phyloP scores from a whole-genome alignment of 352 stramenopile species.

The Phytophthora sojae region DNA sequence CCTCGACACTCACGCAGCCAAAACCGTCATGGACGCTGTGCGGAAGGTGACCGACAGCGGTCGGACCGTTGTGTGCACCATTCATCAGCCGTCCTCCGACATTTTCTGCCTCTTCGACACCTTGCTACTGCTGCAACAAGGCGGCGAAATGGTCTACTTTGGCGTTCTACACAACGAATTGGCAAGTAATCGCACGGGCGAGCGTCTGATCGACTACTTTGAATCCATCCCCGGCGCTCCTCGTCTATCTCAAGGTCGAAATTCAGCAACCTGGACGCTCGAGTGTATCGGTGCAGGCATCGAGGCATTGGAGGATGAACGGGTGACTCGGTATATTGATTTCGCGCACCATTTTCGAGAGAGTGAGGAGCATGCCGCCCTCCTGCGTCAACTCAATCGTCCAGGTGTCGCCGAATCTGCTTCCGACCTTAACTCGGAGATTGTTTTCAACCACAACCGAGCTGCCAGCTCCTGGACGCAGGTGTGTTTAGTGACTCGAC shows the following conservation, averaged over 20 bases:
- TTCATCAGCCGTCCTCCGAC: background rate
- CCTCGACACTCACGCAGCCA: background rate
- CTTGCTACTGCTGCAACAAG: background rate
- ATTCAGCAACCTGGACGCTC: background rate
- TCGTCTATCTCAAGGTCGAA: background rate
- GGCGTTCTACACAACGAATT: background rate
- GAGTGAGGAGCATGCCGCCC: background rate
- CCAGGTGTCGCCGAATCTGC: background rate
- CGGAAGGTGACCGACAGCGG: background rate
- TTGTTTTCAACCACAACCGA: slow-evolving; percentile 38
- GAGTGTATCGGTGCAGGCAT: background rate
- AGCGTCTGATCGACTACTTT: background rate
- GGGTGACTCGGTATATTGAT: background rate
- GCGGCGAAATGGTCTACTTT: background rate
- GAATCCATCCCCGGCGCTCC: background rate
- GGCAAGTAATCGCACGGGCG: background rate
- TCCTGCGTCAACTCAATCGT: background rate
- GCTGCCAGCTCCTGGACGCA: slow-evolving; percentile 44
- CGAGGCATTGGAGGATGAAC: background rate
- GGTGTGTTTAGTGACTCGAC: slow-evolving; percentile 45
- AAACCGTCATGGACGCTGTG: background rate
- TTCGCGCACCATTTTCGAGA: background rate
- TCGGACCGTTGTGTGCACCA: background rate
- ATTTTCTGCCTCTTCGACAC: background rate
- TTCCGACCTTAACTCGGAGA: background rate